phyloP scores from a whole-genome alignment of 2,329 filamentous ascomycete genomes.

The Grosmannia huntii region DNA sequence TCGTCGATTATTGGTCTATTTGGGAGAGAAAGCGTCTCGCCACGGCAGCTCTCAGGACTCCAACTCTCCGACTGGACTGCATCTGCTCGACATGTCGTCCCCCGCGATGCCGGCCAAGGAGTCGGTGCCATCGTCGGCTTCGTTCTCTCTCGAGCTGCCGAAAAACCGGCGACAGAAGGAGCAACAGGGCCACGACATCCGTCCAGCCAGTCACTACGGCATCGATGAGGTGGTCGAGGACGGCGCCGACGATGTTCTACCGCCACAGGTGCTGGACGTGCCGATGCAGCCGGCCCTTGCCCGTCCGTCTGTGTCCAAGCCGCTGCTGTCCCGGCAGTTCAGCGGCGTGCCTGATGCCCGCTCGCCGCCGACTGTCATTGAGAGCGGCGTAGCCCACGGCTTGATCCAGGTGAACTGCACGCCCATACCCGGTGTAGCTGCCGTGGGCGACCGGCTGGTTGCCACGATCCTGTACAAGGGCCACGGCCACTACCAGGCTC shows the following conservation, averaged over 20 bases:
- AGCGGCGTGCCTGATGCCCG: conserved; percentile 48
- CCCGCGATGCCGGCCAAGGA: not conserved
- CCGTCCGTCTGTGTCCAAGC: conserved; percentile 5
- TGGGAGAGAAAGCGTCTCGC: no score
- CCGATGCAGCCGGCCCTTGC: not conserved
- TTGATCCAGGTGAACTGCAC: conserved; percentile 52
- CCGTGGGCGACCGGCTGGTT: conserved; percentile 37
- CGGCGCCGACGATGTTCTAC: conserved; percentile 23
- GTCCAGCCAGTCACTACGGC: conserved; percentile 42
- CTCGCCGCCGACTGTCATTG: conserved; percentile 45
- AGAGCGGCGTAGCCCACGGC: conserved; percentile 49
- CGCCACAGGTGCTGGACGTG: conserved; percentile 6
- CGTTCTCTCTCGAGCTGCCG: conserved; percentile 36
- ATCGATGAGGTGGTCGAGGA: conserved; percentile 55
- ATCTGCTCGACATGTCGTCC: not conserved
- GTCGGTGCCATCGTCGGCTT: not conserved
- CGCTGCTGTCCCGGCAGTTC: conserved; percentile 35
- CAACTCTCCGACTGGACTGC: no score
- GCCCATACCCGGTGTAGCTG: conserved; percentile 29
- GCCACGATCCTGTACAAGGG: conserved; percentile 53
- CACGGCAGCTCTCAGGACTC: no score
- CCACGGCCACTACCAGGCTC: conserved; percentile 13
- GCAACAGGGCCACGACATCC: not conserved
- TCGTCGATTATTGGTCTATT: not conserved
- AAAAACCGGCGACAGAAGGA: conserved; percentile 45